Evolutionary conservation across 257 asterid species (phyloP).

Genomic region (Nicotiana attenuata): DNA sequence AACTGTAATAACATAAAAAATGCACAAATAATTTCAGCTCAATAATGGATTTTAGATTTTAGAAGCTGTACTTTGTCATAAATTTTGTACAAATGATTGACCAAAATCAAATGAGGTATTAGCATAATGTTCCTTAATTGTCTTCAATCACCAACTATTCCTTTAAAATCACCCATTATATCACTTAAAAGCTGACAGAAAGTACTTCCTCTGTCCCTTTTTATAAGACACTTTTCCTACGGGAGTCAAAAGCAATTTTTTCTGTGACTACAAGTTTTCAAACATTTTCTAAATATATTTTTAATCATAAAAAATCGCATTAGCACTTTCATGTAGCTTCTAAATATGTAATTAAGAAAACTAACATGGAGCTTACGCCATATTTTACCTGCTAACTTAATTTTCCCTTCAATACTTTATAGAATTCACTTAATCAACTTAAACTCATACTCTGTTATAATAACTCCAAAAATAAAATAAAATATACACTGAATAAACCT

Average conservation of each 20-base stretch:
- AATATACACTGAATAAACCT: neutral
- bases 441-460: neutral
- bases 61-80: neutral
- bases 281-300: neutral
- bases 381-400: neutral
- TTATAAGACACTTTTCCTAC: neutral
- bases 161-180: neutral
- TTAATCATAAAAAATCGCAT: neutral
- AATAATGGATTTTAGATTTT: neutral
- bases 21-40: neutral
- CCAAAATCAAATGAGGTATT: neutral
- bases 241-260: neutral
- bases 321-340: neutral
- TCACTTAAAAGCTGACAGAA: neutral
- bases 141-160: neutral
- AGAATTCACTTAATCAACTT: neutral
- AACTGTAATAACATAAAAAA: neutral
- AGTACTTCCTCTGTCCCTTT: neutral
- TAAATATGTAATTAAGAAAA: neutral
- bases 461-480: neutral
- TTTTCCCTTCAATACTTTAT: neutral
- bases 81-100: neutral
- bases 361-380: neutral
- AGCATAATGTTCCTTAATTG: neutral
- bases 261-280: neutral